Evolutionary conservation across 805 yeast species (phyloP).

Genomic region (Monosporozyma unispora): DNA sequence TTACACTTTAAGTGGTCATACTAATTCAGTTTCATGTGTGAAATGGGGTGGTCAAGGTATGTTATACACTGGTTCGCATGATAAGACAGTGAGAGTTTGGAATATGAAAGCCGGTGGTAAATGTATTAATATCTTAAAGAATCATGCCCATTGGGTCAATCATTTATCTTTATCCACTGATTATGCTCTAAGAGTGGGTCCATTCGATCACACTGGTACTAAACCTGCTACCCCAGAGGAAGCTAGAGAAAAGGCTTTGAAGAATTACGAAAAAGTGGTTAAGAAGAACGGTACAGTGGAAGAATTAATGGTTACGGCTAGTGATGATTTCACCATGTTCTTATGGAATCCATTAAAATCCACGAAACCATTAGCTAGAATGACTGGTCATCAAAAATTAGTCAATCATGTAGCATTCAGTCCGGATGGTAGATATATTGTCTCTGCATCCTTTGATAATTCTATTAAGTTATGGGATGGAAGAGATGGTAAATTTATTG

Average conservation of each 20-base stretch:
- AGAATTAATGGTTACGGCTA: constrained; percentile 87
- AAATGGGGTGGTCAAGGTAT: constrained; percentile 91
- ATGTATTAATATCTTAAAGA: constrained; percentile 65
- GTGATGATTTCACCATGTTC: constrained; percentile 97
- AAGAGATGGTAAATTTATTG: constrained; percentile 74
- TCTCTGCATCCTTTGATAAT: constrained; percentile 91
- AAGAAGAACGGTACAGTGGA: constrained; percentile 51
- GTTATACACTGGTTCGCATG: constrained; percentile 86
- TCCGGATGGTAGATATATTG: constrained; percentile 87
- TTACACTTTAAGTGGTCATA: constrained; percentile 76
- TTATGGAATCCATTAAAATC: constrained; percentile 86
- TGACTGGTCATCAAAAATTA: constrained; percentile 96
- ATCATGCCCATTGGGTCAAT: constrained; percentile 98
- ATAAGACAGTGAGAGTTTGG: constrained; percentile 90
- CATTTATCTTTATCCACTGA: constrained; percentile 90
- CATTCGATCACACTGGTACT: constrained; percentile 64
- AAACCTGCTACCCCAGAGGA: constrained; percentile 38
- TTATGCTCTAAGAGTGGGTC: constrained; percentile 76
- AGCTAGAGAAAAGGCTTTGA: constrained; percentile 40
- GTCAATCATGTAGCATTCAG: constrained; percentile 94
- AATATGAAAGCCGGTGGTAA: constrained; percentile 64
- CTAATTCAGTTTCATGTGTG: constrained; percentile 86
- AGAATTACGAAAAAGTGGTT: constrained; percentile 49
- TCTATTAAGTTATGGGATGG: constrained; percentile 97
- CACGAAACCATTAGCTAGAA: constrained; percentile 76